Percentiles rank a stretch among this genome's conserved stretches.
These are phyloP conservation scores for Linum lewisii DNA, from an alignment of 345 rosid species.

Conservation along the genomic window DNA sequence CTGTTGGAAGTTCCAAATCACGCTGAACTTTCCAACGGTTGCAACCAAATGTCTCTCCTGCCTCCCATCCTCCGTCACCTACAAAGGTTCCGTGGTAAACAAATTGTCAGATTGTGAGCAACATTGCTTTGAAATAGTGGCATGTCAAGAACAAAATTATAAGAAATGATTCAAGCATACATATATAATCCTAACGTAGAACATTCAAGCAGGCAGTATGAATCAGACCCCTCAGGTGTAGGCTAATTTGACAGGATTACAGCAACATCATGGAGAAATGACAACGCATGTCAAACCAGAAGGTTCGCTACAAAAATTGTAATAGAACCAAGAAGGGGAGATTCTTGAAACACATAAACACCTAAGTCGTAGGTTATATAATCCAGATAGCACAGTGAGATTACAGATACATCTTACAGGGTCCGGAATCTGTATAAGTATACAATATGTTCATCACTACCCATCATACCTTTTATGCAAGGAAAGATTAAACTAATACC, in stretches of 20 bases:
- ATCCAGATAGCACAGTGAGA: not conserved
- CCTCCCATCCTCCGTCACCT: slow-evolving; percentile 80
- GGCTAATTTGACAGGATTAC: no score
- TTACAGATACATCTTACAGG: not conserved
- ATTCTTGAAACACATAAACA: not conserved
- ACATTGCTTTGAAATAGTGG: not conserved
- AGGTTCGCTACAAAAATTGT: not conserved
- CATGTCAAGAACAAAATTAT: not conserved
- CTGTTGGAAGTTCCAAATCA: slow-evolving; percentile 79
- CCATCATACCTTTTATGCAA: not conserved
- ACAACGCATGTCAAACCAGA: no score
- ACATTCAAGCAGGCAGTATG: not conserved
- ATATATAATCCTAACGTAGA: not conserved
- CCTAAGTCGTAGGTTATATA: not conserved
- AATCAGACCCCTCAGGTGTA: not conserved
- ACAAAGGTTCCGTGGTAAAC: not conserved
- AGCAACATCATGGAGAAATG: no score
- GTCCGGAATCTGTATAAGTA: not conserved
- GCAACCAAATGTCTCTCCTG: slow-evolving; percentile 91
- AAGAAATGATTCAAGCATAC: no score
- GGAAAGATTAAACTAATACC: not conserved
- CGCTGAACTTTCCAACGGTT: slow-evolving; percentile 95
- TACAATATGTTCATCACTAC: not conserved
- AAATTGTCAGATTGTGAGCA: not conserved
- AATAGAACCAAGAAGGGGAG: not conserved